phyloP scores from a whole-genome alignment of 2,329 filamentous ascomycete species.

The Diaporthe humulicola region DNA sequence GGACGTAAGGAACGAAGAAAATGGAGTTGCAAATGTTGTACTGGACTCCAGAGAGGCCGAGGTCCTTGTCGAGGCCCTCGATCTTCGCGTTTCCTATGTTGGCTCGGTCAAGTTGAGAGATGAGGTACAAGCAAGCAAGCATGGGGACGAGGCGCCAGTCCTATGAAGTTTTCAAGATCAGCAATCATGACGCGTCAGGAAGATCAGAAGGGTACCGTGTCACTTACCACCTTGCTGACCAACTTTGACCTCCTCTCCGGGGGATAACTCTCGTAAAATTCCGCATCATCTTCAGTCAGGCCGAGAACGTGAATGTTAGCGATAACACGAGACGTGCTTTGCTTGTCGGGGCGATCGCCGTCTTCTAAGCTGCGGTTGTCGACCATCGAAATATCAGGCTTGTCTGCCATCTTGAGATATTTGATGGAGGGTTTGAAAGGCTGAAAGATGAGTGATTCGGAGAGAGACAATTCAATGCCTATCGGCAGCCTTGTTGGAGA shows the following conservation, averaged over 20 bases:
- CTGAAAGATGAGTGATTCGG: not conserved
- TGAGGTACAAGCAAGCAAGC: not conserved
- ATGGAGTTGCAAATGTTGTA: constrained; percentile 79
- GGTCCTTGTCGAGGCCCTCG: constrained; percentile 64
- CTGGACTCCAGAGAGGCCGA: constrained; percentile 71
- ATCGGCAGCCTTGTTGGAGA: not conserved
- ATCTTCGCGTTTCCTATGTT: constrained; percentile 79
- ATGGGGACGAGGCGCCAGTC: constrained; percentile 18
- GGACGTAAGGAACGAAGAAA: constrained; percentile 85
- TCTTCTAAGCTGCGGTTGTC: constrained; percentile 21
- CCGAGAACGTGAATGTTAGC: constrained; percentile 18
- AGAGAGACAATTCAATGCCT: not conserved
- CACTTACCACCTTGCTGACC: constrained; percentile 11
- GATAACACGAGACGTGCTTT: constrained; percentile 11
- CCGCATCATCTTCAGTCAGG: not conserved
- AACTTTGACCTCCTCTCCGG: constrained; percentile 8
- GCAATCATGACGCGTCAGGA: not conserved
- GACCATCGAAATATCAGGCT: constrained; percentile 14
- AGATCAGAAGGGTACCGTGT: rapidly evolving
- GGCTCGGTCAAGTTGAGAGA: constrained; percentile 49
- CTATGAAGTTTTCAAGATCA: not conserved
- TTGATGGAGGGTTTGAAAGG: no score
- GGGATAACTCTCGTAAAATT: not conserved
- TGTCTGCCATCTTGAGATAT: constrained; percentile 4
- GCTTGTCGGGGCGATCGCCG: not conserved